Evolutionary conservation across 1,284 basidiomycete species (phyloP), one percentile per base, ranked within the genome.

Genomic region (Neonothopanus nambi): DNA sequence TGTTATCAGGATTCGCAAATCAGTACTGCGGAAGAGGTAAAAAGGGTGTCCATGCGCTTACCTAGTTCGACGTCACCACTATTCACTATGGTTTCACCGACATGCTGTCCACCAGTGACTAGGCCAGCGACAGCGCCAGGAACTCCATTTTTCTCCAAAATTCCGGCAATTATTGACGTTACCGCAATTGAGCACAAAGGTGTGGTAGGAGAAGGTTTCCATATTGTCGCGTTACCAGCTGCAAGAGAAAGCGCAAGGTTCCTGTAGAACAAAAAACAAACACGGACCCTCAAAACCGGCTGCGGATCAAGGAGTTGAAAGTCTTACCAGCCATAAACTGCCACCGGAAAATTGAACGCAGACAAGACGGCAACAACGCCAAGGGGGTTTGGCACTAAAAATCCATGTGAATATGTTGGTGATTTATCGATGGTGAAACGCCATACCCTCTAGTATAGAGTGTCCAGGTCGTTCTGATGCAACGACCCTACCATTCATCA

Each of bases 291-390:
- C 17, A 26, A 28, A 20, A n/a, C 13, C 17, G 2, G 33, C 18
- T 26, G 33, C 20, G 17, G n/a, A 35, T 20, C 12, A 41, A 15
- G n/a, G 26, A 24, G 24, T 39, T 26, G 15, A 18, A 41, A 23
- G 11, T 53, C 67, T 39, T 66, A 87, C 89, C 91, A 93, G 60
- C 88, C 91, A 69, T 93, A 94, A 42, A 93, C 88, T 41, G 93
- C 91, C 42, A 95, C 89, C 7, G 95, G 95, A 70, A 97, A 97
- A 70, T 97, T 97, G 78, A 96, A 96, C 0, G 94, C 94, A 36
- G 87, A 91, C 50, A 97, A 75, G 8, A 98, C 89, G 3, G 85
- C 94, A n/a, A 97, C 87, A 3, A 95, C 85, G 15, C 95, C 95
- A 3, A 98, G 79, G 12, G 95, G 95, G 67, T 97, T 97, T 15